phyloP scores from a whole-genome alignment of 495 filamentous ascomycete genomes.

The Cercophora newfieldiana region DNA sequence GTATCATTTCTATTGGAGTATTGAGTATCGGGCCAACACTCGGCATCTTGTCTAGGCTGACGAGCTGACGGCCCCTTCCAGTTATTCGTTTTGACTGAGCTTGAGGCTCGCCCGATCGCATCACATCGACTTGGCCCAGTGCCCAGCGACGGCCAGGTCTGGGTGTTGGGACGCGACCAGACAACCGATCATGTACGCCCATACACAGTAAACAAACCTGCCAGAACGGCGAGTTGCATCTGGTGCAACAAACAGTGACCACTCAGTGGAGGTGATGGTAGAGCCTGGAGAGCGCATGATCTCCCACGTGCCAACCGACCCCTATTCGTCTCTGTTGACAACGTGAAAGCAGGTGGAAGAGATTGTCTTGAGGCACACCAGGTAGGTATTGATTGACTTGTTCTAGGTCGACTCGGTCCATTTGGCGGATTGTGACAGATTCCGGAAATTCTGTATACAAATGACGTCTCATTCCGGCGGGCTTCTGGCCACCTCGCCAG shows the following conservation, averaged over 20 bases:
- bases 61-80: neutral
- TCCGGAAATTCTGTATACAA: neutral
- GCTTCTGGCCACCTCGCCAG: too few species aligned
- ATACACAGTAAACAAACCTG: neutral
- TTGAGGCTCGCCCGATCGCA: neutral
- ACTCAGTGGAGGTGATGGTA: neutral
- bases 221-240: neutral
- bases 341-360: neutral
- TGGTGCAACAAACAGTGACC: neutral
- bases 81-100: neutral
- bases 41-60: neutral
- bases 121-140: neutral
- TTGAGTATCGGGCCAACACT: neutral
- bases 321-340: neutral
- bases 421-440: too few species aligned
- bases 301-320: neutral
- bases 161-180: neutral
- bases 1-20: conserved; percentile 1
- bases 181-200: neutral
- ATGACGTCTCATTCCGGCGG: neutral
- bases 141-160: too few species aligned
- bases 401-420: too few species aligned
- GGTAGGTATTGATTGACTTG: too few species aligned
- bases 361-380: too few species aligned
- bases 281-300: neutral